Percentiles rank a stretch among this genome's conserved stretches.
These are phyloP conservation scores for Syncephalastrum contaminatum DNA, from an alignment of 371 early-diverging fungal species.

Conservation along the genomic window DNA sequence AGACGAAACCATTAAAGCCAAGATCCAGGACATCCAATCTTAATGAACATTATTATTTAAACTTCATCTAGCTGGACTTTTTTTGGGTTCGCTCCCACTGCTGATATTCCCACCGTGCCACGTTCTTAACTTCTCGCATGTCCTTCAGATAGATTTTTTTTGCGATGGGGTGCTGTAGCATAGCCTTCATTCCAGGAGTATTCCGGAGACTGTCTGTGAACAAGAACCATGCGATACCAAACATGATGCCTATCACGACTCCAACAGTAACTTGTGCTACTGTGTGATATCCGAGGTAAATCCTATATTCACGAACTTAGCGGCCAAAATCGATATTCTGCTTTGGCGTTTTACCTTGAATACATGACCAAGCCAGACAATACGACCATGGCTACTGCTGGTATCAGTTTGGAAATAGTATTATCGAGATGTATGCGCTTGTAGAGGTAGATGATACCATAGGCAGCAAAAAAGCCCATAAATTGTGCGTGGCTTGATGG, in stretches of 20 bases:
- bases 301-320: no score
- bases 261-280: conserved; percentile 76
- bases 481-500: conserved; percentile 94
- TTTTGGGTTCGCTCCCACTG: conserved; percentile 32
- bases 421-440: conserved; percentile 34
- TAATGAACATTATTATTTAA: conserved; percentile 7
- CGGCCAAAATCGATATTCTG: no score
- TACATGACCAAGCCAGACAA: conserved; percentile 49
- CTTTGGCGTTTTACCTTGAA: conserved; percentile 48
- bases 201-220: conserved; percentile 44
- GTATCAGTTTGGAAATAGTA: conserved; percentile 40
- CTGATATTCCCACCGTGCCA: conserved; percentile 61
- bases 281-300: conserved; percentile 85
- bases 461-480: conserved; percentile 81
- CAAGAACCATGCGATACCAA: conserved; percentile 65
- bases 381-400: conserved; percentile 28
- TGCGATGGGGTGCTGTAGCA: conserved; percentile 43
- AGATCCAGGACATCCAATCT: conserved; percentile 72
- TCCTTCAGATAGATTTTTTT: conserved; percentile 60
- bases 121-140: conserved; percentile 51
- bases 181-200: conserved; percentile 31
- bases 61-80: no score
- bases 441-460: conserved; percentile 61
- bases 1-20: conserved; percentile 68
- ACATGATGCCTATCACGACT: conserved; percentile 50